Conservation (phyloP, 805 yeast species). For the Nakazawaea populi region DNA sequence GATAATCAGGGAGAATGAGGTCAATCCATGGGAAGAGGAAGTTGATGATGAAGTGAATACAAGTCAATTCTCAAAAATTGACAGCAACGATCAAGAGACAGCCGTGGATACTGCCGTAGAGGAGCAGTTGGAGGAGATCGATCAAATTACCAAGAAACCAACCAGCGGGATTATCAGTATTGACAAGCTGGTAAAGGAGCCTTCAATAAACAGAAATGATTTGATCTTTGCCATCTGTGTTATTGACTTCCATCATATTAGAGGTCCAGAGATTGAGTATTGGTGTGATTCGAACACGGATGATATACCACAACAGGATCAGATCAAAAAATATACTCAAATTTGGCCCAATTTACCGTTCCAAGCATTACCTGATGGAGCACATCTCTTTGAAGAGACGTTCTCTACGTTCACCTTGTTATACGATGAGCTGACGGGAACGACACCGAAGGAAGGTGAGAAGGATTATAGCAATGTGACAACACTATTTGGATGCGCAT, state of each 20-base stretch:
- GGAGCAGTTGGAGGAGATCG: too few species aligned
- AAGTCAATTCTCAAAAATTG: background rate
- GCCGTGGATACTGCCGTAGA: too few species aligned
- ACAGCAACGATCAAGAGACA: too few species aligned
- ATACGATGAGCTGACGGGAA: constrained; percentile 49
- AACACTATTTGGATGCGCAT: constrained; percentile 92
- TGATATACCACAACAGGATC: constrained; percentile 20
- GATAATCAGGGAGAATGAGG: background rate
- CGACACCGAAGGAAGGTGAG: constrained; percentile 38
- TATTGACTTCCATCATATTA: constrained; percentile 84
- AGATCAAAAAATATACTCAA: constrained; percentile 26
- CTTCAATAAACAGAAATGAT: constrained; percentile 5
- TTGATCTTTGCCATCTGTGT: constrained; percentile 78
- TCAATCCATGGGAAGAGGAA: background rate
- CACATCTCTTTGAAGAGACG: constrained; percentile 90
- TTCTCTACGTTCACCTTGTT: constrained; percentile 84
- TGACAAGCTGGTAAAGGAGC: background rate
- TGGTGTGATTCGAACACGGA: constrained; percentile 53
- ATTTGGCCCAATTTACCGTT: constrained; percentile 89
- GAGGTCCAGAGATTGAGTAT: constrained; percentile 95
- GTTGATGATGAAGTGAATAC: background rate
- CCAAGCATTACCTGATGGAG: constrained; percentile 94
- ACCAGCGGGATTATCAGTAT: background rate
- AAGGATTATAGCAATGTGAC: constrained; percentile 28
- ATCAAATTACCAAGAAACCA: background rate